Base-by-base conservation (phyloP, 345 rosid species). In the Salix caprea region DNA sequence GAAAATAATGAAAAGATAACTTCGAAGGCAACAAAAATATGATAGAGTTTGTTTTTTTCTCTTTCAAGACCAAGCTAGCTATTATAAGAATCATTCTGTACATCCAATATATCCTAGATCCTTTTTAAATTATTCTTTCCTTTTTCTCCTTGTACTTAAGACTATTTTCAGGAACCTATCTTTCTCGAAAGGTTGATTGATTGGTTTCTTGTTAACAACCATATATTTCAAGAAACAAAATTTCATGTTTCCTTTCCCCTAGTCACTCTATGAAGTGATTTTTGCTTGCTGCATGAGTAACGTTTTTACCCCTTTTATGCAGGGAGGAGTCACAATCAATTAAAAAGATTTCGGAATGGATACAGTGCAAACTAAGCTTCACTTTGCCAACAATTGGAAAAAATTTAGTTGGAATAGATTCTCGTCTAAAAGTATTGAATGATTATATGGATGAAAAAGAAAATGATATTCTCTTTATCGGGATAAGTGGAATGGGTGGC, bases 401-500 rank as follows among this genome's bases (percentile, higher is more conserved):
- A 32, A 42, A 21, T 1, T 4, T 67, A 21, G 52, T 67, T 9
- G 50, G 71, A 19, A 12, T 67, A 21, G 52, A 67, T 36, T 19
- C 26, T 21, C 30, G 28, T 42, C 0, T 67, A 0, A 6, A 67
- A 28, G 30, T 19, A 67, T 36, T 67, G 15, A 37, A 39, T 36
- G 40, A 6, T 2, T n/a, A 8, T 36, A 5, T 67, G 7, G 6
- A 18, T 23, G 15, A 32, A 18, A 30, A 42, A 19, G 23, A 1
- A 7, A 23, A 12, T 1, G 30, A 67, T 39, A 11, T 9, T 9
- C 48, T 12, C 71, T 10, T 67, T 0, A 37, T 73, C 1, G 76
- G 67, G 4, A 13, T 73, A 39, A 26, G 36, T 6, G 76, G 76
- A 16, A 73, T 73, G 76, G 58, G 67, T 19, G 76, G 76, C 34